These are phyloP conservation scores for Eremochloa ophiuroides DNA, from an alignment of 176 grass and related monocot genomes.

Conservation along the genomic window DNA sequence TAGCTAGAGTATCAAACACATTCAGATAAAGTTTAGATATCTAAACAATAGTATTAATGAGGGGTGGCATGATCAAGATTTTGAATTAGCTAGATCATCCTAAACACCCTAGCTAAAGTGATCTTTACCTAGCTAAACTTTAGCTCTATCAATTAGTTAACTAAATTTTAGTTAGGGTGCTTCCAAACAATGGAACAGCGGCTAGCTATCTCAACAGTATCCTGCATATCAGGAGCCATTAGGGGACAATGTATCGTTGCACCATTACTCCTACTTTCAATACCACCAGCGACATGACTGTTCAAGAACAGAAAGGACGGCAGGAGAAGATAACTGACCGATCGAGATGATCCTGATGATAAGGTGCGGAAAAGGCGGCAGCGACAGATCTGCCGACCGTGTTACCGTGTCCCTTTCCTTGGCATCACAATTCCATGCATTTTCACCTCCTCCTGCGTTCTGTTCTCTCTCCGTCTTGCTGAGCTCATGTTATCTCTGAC, in stretches of 20 bases:
- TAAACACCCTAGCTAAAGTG: no score
- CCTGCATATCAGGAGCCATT: conserved; percentile 29
- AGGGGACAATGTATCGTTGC: conserved; percentile 27
- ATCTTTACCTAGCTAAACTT: no score
- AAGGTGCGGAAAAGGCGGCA: neutral
- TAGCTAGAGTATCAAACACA: no score
- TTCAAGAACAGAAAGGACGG: conserved; percentile 18
- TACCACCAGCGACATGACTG: conserved; percentile 9
- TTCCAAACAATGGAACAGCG: conserved; percentile 24
- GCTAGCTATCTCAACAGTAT: conserved; percentile 14
- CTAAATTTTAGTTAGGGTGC: no score
- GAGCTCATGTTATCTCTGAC: neutral
- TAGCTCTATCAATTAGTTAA: no score
- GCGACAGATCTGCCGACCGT: conserved; percentile 31
- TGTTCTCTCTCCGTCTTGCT: neutral
- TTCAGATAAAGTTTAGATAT: no score
- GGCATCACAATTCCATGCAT: neutral
- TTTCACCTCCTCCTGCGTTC: neutral
- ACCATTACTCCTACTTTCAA: conserved; percentile 30
- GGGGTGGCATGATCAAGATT: no score
- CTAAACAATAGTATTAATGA: no score
- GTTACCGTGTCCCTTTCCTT: neutral
- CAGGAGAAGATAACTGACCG: conserved; percentile 32
- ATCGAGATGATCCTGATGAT: neutral
- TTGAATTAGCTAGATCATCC: no score